Conservation (phyloP, 78 protist genomes). For the Dictyostelium capitatum region DNA sequence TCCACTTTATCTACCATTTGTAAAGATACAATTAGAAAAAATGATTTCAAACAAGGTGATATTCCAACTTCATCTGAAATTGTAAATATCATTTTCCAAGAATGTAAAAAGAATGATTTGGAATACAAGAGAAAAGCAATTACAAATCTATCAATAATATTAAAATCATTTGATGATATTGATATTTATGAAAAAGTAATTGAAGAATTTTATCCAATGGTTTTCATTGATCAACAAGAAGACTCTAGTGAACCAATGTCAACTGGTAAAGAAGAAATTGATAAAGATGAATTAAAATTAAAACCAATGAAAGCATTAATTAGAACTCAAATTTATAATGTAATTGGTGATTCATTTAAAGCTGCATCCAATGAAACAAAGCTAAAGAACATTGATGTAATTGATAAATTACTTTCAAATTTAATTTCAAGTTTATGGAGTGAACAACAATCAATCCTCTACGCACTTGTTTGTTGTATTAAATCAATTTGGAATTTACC, state of each 20-base stretch:
- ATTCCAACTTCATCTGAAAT: slow-evolving; percentile 27
- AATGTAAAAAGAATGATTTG: slow-evolving; percentile 79
- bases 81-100: slow-evolving; percentile 34
- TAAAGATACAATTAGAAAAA: slow-evolving; percentile 2
- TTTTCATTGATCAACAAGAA: slow-evolving; percentile 18
- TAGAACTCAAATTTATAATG: slow-evolving; percentile 14
- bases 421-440: slow-evolving; percentile 43
- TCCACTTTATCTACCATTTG: slow-evolving; percentile 54
- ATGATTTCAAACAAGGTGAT: background rate
- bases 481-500: background rate
- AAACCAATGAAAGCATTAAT: slow-evolving; percentile 61
- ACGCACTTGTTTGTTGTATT: slow-evolving; percentile 9
- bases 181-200: slow-evolving; percentile 58
- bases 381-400: background rate
- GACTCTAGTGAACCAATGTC: background rate
- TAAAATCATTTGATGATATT: slow-evolving; percentile 32
- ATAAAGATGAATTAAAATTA: slow-evolving; percentile 62
- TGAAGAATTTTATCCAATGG: slow-evolving; percentile 35
- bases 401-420: background rate
- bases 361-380: slow-evolving; percentile 30
- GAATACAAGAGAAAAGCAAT: slow-evolving; percentile 83
- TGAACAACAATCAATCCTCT: slow-evolving; percentile 60
- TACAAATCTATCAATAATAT: slow-evolving; percentile 20
- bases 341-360: slow-evolving; percentile 50
- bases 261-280: slow-evolving; percentile 3